Evolutionary conservation across 495 filamentous ascomycete species (phyloP).

Genomic region (Penicillium pulvis): DNA sequence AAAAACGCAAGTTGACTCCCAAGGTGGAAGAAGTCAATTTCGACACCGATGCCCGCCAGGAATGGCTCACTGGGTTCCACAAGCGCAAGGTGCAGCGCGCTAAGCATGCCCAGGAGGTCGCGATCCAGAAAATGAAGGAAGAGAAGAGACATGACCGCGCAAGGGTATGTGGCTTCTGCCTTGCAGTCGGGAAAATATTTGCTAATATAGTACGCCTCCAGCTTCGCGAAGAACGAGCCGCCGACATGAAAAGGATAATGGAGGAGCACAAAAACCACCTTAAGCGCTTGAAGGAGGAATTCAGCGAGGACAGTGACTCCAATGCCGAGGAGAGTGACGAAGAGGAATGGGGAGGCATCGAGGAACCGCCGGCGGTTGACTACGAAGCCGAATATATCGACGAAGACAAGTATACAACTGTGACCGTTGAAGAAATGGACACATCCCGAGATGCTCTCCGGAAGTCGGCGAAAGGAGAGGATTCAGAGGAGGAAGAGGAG

Average conservation of each 20-base stretch:
- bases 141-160: conserved; percentile 71
- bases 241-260: conserved; percentile 78
- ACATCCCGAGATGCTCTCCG: conserved; percentile 70
- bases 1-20: conserved; percentile 62
- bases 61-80: conserved; percentile 94
- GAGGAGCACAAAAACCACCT: conserved; percentile 66
- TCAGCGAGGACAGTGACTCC: conserved; percentile 47
- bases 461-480: conserved; percentile 49
- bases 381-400: conserved; percentile 94
- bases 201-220: conserved; percentile 36
- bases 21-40: conserved; percentile 80
- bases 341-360: conserved; percentile 62
- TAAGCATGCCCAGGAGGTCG: conserved; percentile 79
- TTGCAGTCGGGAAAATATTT: background rate
- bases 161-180: conserved; percentile 52
- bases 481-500: conserved; percentile 46
- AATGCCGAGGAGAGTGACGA: conserved; percentile 41
- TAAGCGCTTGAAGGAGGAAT: conserved; percentile 55
- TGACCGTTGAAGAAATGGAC: conserved; percentile 90
- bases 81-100: conserved; percentile 86
- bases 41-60: conserved; percentile 71
- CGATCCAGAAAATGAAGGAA: conserved; percentile 68
- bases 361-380: conserved; percentile 62
- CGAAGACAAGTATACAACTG: conserved; percentile 91
- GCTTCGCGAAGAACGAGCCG: conserved; percentile 78